Evolutionary conservation across 1,284 basidiomycete genomes (phyloP), one percentile per base, ranked within the genome.

Genomic region (Cutaneotrichosporon cyanovorans): DNA sequence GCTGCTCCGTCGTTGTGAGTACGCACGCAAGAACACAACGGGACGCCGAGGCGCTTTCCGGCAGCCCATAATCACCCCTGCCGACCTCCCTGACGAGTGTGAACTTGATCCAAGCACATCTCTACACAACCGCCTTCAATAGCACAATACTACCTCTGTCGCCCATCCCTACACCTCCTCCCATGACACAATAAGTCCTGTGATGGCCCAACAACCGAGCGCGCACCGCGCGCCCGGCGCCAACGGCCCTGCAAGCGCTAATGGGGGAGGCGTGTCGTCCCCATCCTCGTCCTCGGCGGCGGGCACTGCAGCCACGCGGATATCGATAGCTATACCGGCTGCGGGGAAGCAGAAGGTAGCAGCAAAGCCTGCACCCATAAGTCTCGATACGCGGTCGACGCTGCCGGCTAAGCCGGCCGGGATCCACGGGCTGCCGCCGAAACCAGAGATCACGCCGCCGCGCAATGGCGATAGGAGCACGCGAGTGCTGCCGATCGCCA

Each of bases 321-420:
- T 39, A 23, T 32, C 37, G 3, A 33, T 45, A 20, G 43, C 37
- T 12, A 45, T 45, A 31, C 37, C 37, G 15, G 28, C 37, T n/a
- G 36, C 37, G 36, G 23, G 28, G 8, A 14, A 28, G 4, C 43
- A 33, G 36, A 45, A 33, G 30, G 37, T 30, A 14, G 37, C 30
- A 5, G 20, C 30, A 30, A 45, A 44, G 18, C 33, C 25, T 4
- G 35, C 37, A 10, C 37, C 37, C 8, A 28, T 45, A 20, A 39
- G 37, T 21, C 30, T 39, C 5, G 42, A 44, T 28, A n/a, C 42
- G 25, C 34, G 35, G 18, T 30, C 37, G 19, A 15, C 21, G 18
- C 42, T 44, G 4, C 42, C 42, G 15, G 22, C 41, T 7, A 44
- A 44, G 18, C 42, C 42, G 12, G 25, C 35, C 11, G 32, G 32